Evolutionary conservation across 345 rosid species (phyloP), one percentile per base, ranked within the genome.

Genomic region (Eucalyptus paniculata): DNA sequence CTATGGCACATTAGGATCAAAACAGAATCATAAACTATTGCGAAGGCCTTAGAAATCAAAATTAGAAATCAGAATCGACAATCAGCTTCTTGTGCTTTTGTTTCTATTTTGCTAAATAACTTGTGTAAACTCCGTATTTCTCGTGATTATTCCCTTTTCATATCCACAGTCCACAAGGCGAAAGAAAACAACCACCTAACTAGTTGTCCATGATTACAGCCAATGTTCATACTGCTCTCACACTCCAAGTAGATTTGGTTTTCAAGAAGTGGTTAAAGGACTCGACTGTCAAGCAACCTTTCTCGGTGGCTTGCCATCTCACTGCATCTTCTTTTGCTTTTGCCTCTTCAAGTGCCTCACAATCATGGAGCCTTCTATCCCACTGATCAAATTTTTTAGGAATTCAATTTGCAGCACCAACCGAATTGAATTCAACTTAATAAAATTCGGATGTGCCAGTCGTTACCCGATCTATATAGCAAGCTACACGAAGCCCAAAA

Each of bases 371-470:
- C 53, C 53, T 50, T 50, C 53, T 50, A 16, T 50, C 53, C 53
- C 53, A 50, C 0, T 16, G 1, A 50, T 50, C 8, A 0, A 16
- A 50, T 21, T 50, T 50, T 50, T 1, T 50, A 0, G 1, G 21
- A 50, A 50, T 50, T 50, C 53, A 50, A 50, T 50, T 16, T 50
- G 53, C 8, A 28, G 7, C 69, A 60, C 13, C 69, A 60, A 50
- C 53, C 53, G 3, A 50, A 50, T 6, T 0, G 8, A 50, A 50
- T 50, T 50, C 53, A 16, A 28, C 69, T 28, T 28, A 60, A 28
- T 60, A 12, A 28, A 60, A 60, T 58, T 5, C 15, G 15, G 6
- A 58, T 58, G 65, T 58, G 15, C 30, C 13, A 58, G 30, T 12
- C 30, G 7, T 58, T 58, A 58, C 65, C 3, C 0, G 17, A 60